Evolutionary conservation across 2,329 filamentous ascomycete genomes (phyloP).

Genomic region (Rachicladosporium sp.): DNA sequence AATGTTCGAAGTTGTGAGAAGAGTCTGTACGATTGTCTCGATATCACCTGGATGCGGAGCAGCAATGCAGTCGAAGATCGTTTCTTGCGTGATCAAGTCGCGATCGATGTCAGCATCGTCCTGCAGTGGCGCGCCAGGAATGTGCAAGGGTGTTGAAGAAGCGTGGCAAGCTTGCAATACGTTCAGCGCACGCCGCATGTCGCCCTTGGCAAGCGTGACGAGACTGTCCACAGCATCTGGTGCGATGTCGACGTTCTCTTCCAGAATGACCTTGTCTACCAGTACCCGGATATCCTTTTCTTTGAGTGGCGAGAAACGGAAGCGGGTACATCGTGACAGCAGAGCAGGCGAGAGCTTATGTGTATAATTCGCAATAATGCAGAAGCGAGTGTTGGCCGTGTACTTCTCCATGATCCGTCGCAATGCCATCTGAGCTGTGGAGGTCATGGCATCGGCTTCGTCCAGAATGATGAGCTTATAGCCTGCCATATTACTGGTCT

Average conservation of each 20-base stretch:
- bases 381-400: slow-evolving; percentile 93
- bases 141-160: slow-evolving; percentile 55
- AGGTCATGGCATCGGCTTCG: slow-evolving; percentile 99
- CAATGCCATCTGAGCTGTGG: slow-evolving; percentile 93
- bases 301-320: slow-evolving; percentile 88
- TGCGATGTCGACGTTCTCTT: slow-evolving; percentile 75
- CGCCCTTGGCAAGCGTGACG: slow-evolving; percentile 79
- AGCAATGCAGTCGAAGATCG: slow-evolving; percentile 94
- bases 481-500: slow-evolving; percentile 44
- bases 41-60: slow-evolving; percentile 87
- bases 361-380: slow-evolving; percentile 97
- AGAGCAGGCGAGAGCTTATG: slow-evolving; percentile 93
- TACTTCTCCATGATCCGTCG: slow-evolving; percentile 98
- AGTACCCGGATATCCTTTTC: slow-evolving; percentile 72
- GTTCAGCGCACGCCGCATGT: slow-evolving; percentile 90
- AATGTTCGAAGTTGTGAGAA: slow-evolving; percentile 76
- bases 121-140: slow-evolving; percentile 34
- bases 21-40: slow-evolving; percentile 66
- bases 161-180: slow-evolving; percentile 95
- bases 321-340: slow-evolving; percentile 84
- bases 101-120: slow-evolving; percentile 51
- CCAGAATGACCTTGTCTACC: slow-evolving; percentile 79
- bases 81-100: slow-evolving; percentile 80
- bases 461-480: slow-evolving; percentile 97
- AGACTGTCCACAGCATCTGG: slow-evolving; percentile 70